phyloP scores from a whole-genome alignment of 129 eudicot species.

The Sambucus nigra region DNA sequence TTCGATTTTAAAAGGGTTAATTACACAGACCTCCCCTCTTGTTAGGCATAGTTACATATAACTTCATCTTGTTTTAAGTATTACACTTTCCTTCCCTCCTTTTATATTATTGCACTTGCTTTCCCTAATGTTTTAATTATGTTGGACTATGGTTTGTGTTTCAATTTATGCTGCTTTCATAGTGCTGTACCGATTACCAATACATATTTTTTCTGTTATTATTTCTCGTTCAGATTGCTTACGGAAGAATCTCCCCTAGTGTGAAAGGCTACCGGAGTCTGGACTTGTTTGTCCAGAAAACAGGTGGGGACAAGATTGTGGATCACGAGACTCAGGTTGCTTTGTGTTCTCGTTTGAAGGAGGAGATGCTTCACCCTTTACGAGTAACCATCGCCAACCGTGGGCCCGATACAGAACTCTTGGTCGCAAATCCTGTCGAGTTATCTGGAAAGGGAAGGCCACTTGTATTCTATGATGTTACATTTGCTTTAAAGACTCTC shows the following conservation, averaged over 20 bases:
- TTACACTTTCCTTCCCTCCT: too few species aligned
- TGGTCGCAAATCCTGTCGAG: constrained; percentile 91
- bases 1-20: too few species aligned
- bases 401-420: constrained; percentile 86
- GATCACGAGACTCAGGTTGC: constrained; percentile 41
- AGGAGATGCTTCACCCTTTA: constrained; percentile 77
- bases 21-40: too few species aligned
- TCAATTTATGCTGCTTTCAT: too few species aligned
- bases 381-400: constrained; percentile 65
- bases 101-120: too few species aligned
- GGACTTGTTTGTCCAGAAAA: constrained; percentile 65
- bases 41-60: too few species aligned
- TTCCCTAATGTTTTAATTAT: too few species aligned
- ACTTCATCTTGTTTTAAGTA: too few species aligned
- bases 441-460: constrained; percentile 87
- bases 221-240: constrained; percentile 39
- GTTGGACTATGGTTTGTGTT: too few species aligned
- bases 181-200: too few species aligned
- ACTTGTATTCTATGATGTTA: constrained; percentile 71
- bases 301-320: constrained; percentile 66
- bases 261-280: constrained; percentile 52
- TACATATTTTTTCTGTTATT: not conserved
- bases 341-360: constrained; percentile 69
- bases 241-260: constrained; percentile 52
- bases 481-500: constrained; percentile 55